Evolutionary conservation across 495 filamentous ascomycete genomes (phyloP).

Genomic region (Friedmanniomyces endolithicus): DNA sequence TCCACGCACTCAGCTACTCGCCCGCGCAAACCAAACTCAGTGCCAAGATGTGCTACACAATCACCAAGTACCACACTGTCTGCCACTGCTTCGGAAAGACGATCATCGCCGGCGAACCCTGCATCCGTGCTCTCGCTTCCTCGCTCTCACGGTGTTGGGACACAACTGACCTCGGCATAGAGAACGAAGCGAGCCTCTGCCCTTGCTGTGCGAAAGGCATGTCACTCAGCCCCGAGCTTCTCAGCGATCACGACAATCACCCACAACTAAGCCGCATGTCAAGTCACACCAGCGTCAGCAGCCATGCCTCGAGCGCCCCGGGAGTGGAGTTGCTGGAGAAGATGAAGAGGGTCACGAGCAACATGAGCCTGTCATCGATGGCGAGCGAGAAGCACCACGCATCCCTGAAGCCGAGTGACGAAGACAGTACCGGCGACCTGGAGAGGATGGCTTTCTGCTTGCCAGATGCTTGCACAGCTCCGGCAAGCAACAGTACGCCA

Average conservation of each 20-base stretch:
- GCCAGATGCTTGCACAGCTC: not conserved
- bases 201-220: not conserved
- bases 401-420: not conserved
- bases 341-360: not conserved
- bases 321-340: not conserved
- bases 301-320: not conserved
- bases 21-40: not conserved
- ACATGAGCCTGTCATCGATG: not conserved
- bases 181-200: not conserved
- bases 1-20: not conserved
- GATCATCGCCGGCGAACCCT: not conserved
- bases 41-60: conserved; percentile 7
- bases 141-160: conserved; percentile 7
- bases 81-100: conserved; percentile 5
- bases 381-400: not conserved
- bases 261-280: not conserved
- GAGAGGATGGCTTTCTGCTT: not conserved
- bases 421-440: not conserved
- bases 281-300: not conserved
- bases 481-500: not conserved
- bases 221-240: not conserved
- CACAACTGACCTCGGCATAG: conserved; percentile 6
- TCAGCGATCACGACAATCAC: not conserved
- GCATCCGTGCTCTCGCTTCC: conserved; percentile 11
- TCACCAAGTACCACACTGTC: conserved; percentile 4